Base-by-base conservation (phyloP, 2,329 filamentous ascomycete species). In the Aspergillus ochraceoroseus region DNA sequence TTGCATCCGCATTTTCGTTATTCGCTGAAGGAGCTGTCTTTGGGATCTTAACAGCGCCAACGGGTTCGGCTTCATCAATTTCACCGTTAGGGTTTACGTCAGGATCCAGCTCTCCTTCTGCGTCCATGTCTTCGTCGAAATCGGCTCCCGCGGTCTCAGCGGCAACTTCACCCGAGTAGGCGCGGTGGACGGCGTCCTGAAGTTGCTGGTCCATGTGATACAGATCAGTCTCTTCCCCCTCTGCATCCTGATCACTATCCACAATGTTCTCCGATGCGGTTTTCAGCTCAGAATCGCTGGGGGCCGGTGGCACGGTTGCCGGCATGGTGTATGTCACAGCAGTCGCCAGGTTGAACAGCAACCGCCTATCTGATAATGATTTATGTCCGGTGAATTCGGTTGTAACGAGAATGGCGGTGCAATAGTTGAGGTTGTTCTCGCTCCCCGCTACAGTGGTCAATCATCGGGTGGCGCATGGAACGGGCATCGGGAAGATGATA, bases 161-260 rank as follows among this genome's bases (percentile, higher is more conserved):
- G 20, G 48, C 51, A 6, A 53, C 47, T 33, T 64, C 60, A 20
- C 56, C 58, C 4, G 58, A 55, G 28, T 63, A 63, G 42, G 62
- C 56, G 41, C 57, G 53, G 26, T 64, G 63, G 17, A 64, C 63
- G 5, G 62, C 62, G 42, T 63, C 56, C 47, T 65, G 62, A 14
- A 64, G 56, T 35, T 62, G 62, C 40, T 65, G 61, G 32, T 66
- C 62, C 60, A 62, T 62, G 31, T 59, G 57, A 38, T 66, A 67
- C 20, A 67, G 40, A 39, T 68, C 65, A 11, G 64, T 63, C 32
- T 68, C 65, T 44, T 68, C 65, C n/a, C 66, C 66, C 42, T 68
- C 66, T 13, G 66, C 66, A 44, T 69, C 66, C 50, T 64, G 60
- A 38, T 69, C 66, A 47, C 66, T 68, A 42, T 67, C 65, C 29